Evolutionary conservation across 2,329 filamentous ascomycete species (phyloP).

Genomic region (Aspergillus pseudoterreus): DNA sequence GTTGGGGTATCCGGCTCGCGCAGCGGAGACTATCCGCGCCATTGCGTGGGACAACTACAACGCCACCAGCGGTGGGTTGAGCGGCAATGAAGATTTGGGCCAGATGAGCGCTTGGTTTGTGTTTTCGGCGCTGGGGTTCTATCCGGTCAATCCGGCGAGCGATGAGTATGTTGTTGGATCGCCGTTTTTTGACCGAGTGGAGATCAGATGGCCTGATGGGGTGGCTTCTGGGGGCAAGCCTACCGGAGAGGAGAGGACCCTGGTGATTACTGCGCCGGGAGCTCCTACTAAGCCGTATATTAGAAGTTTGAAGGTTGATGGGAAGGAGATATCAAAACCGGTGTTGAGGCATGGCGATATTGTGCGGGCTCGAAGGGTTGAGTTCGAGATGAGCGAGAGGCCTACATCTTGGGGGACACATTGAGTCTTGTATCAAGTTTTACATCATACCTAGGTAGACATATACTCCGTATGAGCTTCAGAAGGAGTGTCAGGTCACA

Average conservation of each 20-base stretch:
- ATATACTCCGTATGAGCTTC: no score
- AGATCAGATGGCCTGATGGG: conserved; percentile 35
- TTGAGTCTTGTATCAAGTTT: background rate
- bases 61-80: conserved; percentile 43
- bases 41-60: conserved; percentile 45
- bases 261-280: conserved; percentile 42
- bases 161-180: conserved; percentile 46
- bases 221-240: conserved; percentile 24
- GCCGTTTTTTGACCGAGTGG: conserved; percentile 46
- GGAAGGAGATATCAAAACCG: conserved; percentile 28
- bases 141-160: conserved; percentile 44
- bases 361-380: conserved; percentile 37
- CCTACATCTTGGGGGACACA: conserved; percentile 32
- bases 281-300: conserved; percentile 42
- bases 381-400: conserved; percentile 45
- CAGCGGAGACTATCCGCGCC: conserved; percentile 37
- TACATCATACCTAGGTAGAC: no score
- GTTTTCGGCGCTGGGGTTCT: conserved; percentile 47
- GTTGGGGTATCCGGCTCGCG: conserved; percentile 38
- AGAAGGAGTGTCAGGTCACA: no score
- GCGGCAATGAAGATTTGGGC: conserved; percentile 49
- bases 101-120: conserved; percentile 52
- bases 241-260: conserved; percentile 16
- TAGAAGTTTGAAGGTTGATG: conserved; percentile 41
- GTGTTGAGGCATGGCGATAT: conserved; percentile 41